Evolutionary conservation across 441 rosid species (phyloP).

Genomic region (Erodium texanum): DNA sequence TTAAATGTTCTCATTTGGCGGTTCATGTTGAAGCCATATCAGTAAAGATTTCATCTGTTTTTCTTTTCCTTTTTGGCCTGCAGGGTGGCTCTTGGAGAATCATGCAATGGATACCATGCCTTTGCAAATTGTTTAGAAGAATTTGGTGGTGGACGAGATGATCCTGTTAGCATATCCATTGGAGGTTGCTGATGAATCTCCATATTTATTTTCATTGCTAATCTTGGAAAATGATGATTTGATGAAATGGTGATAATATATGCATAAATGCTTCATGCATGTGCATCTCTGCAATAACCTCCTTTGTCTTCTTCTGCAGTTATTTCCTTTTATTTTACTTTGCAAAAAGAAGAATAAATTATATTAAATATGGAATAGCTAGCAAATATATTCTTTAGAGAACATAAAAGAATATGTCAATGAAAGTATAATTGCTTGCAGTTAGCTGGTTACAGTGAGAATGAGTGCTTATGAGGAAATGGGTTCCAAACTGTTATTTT

Average conservation of each 20-base stretch:
- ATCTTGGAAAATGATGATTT: background rate
- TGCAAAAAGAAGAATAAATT: background rate
- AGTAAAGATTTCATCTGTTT: background rate
- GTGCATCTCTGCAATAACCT: background rate
- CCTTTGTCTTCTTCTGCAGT: background rate
- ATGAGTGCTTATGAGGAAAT: background rate
- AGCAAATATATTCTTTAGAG: background rate
- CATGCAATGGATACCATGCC: conserved; percentile 50
- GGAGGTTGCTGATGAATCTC: conserved; percentile 52
- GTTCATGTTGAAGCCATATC: background rate
- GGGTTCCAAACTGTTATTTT: too few relatives aligned
- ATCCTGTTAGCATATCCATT: conserved; percentile 71
- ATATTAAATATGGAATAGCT: background rate
- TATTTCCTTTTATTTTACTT: background rate
- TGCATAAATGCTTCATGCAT: background rate
- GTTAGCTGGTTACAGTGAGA: background rate
- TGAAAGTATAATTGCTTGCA: background rate
- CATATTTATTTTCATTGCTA: conserved; percentile 1
- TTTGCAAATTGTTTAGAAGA: conserved; percentile 70
- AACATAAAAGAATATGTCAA: background rate
- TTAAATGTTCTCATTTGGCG: background rate
- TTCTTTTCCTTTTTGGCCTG: conserved; percentile 13
- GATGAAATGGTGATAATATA: background rate
- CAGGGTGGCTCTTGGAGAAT: conserved; percentile 69
- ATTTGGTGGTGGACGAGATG: conserved; percentile 80